These are phyloP conservation scores for Fusarium sp. DNA, from an alignment of 2,329 filamentous ascomycete genomes.

Conservation along the genomic window DNA sequence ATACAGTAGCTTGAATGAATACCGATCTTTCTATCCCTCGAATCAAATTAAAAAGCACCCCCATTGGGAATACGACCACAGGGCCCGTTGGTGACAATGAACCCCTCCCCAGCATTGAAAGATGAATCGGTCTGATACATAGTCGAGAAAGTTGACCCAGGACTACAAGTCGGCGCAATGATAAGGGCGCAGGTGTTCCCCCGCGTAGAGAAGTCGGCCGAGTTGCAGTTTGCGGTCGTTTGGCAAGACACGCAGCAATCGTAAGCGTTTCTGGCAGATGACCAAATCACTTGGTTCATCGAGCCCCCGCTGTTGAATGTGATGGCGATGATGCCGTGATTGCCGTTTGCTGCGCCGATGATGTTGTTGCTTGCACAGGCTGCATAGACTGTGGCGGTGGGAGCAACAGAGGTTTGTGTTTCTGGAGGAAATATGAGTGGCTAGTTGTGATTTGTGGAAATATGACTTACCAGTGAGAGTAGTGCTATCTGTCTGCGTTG, in stretches of 20 bases:
- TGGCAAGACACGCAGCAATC: background rate
- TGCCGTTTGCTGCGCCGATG: background rate
- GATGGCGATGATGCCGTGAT: background rate
- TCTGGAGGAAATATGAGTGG: background rate
- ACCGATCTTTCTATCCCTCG: too few species aligned
- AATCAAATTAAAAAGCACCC: too few species aligned
- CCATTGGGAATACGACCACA: too few species aligned
- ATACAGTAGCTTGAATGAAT: too few species aligned
- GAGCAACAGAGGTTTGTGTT: background rate
- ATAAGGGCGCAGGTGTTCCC: too few species aligned
- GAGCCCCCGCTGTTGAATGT: background rate
- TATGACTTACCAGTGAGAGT: background rate
- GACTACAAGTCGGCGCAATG: background rate
- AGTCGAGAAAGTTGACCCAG: background rate
- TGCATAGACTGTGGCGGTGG: background rate
- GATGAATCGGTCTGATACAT: too few species aligned
- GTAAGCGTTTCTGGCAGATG: background rate
- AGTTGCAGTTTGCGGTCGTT: background rate
- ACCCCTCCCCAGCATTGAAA: too few species aligned
- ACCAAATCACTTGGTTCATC: background rate
- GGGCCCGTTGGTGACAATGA: too few species aligned
- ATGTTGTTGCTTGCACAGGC: background rate
- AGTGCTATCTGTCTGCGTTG: background rate
- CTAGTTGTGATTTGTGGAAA: too few species aligned
- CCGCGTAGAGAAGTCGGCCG: background rate